phyloP scores from a whole-genome alignment of 257 asterid genomes.

The Anisodus tanguticus region DNA sequence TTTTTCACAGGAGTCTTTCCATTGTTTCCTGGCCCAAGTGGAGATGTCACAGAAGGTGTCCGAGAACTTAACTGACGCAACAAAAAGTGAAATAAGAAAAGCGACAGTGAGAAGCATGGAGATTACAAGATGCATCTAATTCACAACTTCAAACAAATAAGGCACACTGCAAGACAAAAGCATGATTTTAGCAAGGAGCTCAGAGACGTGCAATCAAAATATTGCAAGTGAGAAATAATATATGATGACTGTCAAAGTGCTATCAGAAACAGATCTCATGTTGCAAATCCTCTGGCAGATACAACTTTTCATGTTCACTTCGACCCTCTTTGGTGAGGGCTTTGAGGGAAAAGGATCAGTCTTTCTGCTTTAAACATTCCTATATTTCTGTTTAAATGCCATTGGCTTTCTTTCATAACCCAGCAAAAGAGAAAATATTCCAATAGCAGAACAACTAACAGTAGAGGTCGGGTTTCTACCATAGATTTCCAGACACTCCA shows the following conservation, averaged over 20 bases:
- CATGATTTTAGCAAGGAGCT: not conserved
- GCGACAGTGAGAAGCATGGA: conserved; percentile 11
- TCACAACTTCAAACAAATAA: not conserved
- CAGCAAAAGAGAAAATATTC: not conserved
- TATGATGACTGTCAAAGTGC: not conserved
- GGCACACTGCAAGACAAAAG: conserved; percentile 1
- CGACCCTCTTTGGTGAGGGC: not conserved
- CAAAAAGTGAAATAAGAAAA: conserved; percentile 28
- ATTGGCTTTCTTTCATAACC: not conserved
- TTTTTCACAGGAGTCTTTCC: conserved; percentile 65
- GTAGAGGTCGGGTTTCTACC: not conserved
- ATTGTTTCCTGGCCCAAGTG: conserved; percentile 54
- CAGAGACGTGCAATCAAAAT: not conserved
- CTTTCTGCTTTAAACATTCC: conserved; percentile 6
- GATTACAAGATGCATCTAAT: not conserved
- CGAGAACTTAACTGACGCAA: conserved; percentile 59
- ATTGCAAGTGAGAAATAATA: conserved; percentile 24
- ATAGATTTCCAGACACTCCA: not conserved
- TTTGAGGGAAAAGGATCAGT: not conserved
- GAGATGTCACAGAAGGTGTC: conserved; percentile 55
- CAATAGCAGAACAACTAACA: conserved; percentile 7
- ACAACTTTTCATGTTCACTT: not conserved
- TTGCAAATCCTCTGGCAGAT: conserved; percentile 7
- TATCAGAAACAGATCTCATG: conserved; percentile 21
- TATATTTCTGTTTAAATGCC: conserved; percentile 1